Evolutionary conservation across 2,329 filamentous ascomycete genomes (phyloP), one percentile per base, ranked within the genome.

Genomic region (Fusarium devonianum): DNA sequence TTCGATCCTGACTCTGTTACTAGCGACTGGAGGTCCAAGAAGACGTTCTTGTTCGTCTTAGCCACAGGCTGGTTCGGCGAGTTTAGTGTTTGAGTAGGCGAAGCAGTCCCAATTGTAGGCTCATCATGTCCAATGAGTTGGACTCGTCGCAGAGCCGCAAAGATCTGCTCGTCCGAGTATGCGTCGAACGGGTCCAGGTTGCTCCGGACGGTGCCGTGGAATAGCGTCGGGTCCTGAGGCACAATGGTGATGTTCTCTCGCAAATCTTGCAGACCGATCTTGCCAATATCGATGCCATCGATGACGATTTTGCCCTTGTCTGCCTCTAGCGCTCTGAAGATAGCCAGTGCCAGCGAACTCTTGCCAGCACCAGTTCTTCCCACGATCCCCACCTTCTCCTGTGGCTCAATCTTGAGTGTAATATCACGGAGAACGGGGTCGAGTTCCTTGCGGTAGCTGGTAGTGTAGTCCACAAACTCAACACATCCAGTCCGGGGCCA

Each of bases 221-320:
- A 97, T 1, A 97, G 79, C 0, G 93, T 97, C 44, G 90, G 94
- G 68, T 99, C 94, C 75, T 99, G 94, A 19, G 94, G 94, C 48
- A 99, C 94, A 72, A 99, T 97, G 1, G 95, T 97, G 64, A 99
- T 95, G 35, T 90, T 88, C 73, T 96, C 89, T 45, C 94, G 89
- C 64, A 99, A 78, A 72, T 97, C 93, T 57, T 90, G 89, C n/a
- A 99, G 82, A 6, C 94, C 94, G 57, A 99, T 97, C 55, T 81
- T 77, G 39, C 90, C 87, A 67, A 97, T 91, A 65, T 97, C 90
- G n/a, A 99, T 76, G 56, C 87, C 88, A 62, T 99, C 94, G 43
- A 99, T 90, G 14, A 95, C 68, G 54, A 99, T 96, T 69, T 88
- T 90, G 64, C 94, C 94, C 59, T 84, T 81, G 64, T 96, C 92